These are phyloP conservation scores for Chalciporus piperatus DNA, from an alignment of 768 basidiomycete genomes.

Conservation along the genomic window DNA sequence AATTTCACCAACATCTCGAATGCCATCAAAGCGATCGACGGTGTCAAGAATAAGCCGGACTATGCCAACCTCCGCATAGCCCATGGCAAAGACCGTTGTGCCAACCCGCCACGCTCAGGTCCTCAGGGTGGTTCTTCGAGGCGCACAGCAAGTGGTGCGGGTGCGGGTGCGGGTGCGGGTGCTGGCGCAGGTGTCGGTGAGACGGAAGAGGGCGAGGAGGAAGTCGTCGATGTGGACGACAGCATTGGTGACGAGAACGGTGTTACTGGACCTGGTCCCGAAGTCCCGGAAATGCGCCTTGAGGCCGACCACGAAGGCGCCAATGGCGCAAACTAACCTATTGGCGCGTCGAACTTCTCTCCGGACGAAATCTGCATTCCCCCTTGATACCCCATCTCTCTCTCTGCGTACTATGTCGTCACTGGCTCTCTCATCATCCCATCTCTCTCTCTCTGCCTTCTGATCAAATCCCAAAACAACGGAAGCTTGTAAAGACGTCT, in stretches of 20 bases:
- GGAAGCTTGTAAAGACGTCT: conserved; percentile 32
- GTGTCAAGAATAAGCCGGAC: conserved; percentile 87
- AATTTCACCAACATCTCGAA: conserved; percentile 95
- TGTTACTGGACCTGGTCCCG: conserved; percentile 24
- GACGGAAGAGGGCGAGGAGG: conserved; percentile 24
- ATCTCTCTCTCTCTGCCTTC: conserved; percentile 12
- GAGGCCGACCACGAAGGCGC: conserved; percentile 32
- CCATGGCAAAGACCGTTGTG: conserved; percentile 95
- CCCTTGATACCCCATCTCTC: conserved; percentile 27
- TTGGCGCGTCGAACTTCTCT: conserved; percentile 8
- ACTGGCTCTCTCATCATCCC: conserved; percentile 18
- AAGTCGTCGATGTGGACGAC: conserved; percentile 17
- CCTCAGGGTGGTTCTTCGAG: conserved; percentile 64
- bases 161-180: no score
- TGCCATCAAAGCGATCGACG: conserved; percentile 98
- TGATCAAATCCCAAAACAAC: conserved; percentile 31
- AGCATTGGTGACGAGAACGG: conserved; percentile 24
- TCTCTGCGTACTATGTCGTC: conserved; percentile 23
- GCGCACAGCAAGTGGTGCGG: conserved; percentile 45
- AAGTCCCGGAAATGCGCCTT: conserved; percentile 43
- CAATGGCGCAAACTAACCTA: conserved; percentile 20
- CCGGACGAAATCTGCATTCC: conserved; percentile 31
- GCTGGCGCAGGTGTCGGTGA: conserved; percentile 13
- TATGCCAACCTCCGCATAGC: conserved; percentile 87
- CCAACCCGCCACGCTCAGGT: conserved; percentile 84